Base-by-base conservation (phyloP, 1,284 basidiomycete genomes). In the Sporisorium scitamineum region DNA sequence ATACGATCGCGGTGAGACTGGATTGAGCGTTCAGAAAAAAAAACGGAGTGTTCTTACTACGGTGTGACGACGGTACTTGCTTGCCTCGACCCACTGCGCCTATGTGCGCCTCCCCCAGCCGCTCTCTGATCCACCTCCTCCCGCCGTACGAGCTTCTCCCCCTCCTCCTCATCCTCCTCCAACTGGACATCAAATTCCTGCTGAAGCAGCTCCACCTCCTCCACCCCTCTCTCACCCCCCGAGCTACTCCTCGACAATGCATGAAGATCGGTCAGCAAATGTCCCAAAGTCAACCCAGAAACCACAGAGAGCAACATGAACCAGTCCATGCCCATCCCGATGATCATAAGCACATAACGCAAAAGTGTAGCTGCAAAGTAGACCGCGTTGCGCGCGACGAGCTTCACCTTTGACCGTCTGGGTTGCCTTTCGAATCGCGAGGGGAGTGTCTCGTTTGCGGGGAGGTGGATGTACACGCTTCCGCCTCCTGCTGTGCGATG, bases 241-340 rank as follows among this genome's bases (percentile, higher is more conserved):
- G 1, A 11, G 10, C 16, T 13, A 26, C 5, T 20, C 18, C 26
- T 20, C 9, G 27, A 2, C 4, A 9, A 24, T 16, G 20, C 29
- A 18, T n/a, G 18, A 10, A 47, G 4, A 52, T 76, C 73, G 6
- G 48, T 62, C 8, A 52, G 8, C 1, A 59, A 1, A 32, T 70
- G 61, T 0, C 73, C 73, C 2, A 63, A 0, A 3, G 54, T 61
- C 41, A 70, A 37, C 1, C 68, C 68, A 0, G 34, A 14, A 3
- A 76, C 73, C 2, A 70, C 16, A 1, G 39, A 39, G 6, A 70
- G 32, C 10, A 76, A 29, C n/a, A 76, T 18, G 29, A 66, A 34
- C 73, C 73, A 76, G 45, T 76, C 73, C 73, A 76, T 76, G 5
- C 73, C 68, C 73, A 76, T 76, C 0, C 44, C 58, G 1, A 76